Base-by-base conservation (phyloP, 2,329 filamentous ascomycete species). In the Fusarium albosuccineum region DNA sequence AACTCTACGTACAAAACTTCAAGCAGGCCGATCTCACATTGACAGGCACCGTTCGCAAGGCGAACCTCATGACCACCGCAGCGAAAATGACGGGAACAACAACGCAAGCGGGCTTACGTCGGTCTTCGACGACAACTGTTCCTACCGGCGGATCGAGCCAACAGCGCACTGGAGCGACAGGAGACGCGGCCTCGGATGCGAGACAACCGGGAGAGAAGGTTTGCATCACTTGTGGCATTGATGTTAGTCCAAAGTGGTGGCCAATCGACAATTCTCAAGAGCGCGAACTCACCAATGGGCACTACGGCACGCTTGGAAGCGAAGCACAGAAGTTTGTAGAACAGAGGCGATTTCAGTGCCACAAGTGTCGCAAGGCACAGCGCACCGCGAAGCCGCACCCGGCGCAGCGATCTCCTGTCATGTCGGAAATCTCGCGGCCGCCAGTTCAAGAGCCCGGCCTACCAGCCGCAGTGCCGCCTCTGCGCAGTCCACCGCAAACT, bases 11-110 rank as follows among this genome's bases (percentile, higher is more conserved):
- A 44, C 91, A 91, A 70, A 94, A 91, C 60, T 97, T 93, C 83
- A 99, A 99, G 79, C 95, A 98, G 79, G 95, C 96, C 9, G 96
- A 99, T 76, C 86, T 95, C 40, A 89, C 92, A 3, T 82, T 97
- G 71, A 97, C 94, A 3, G 96, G 96, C 29, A 97, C 95, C 16
- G 93, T 96, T 22, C 91, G 96, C 56, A 97, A 97, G 79, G 95
- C 96, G 22, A 96, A 93, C 61, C 86, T 96, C 41, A 87, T 91
- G 74, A 88, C 87, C 58, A 85, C 87, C 51, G 88, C 87, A 29
- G 86, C 87, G 11, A 92, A 90, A 75, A 80, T 79, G 73, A 78
- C 80, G 3, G 73, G 76, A 33, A 73, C 78, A 72, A 80, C 61
- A 9, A 54, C 66, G 3, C 74, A 74, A 34, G 55, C 67, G 8